Evolutionary conservation across 805 yeast genomes (phyloP), one percentile per base, ranked within the genome.

Genomic region (Vanderwaltozyma yarrowii): DNA sequence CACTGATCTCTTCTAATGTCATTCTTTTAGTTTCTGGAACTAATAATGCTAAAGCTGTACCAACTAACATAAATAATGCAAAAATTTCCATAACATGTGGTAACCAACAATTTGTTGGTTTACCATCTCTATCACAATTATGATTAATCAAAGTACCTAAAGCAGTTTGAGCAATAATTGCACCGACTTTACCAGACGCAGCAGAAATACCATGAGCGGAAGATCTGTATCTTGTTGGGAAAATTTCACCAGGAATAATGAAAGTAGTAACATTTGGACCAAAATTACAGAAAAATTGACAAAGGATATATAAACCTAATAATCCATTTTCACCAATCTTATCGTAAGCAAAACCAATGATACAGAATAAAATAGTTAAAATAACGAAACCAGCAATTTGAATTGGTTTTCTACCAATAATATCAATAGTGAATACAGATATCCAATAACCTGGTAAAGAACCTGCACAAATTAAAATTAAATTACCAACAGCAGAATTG

Each of bases 141-240:
- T 81, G 89, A 71, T 81, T 70, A 40, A 79, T 71, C 54, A 86
- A 72, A 46, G 94, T 84, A 72, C 95, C 92, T 49, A 82, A 64
- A 60, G 82, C 80, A 45, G 88, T 78, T 67, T 81, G 92, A 20
- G 95, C 95, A 69, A 86, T 76, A 50, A 86, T 84, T 42, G 95
- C 94, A 69, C 95, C 96, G 52, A 85, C 70, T 63, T 86, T 86
- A 71, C 95, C 96, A 25, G 76, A 63, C 36, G 94, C 96, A 51
- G 96, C 95, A 46, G 94, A 85, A 45, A 86, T 72, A 72, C 96
- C 96, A 55, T 86, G 96, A 35, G 95, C 95, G 49, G 94, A 78
- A 18, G 95, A 85, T 78, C 95, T 81, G 68, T 85, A 86, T 72
- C 95, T 79, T 40, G 96, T 86, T 61, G 95, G 96, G 80, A 70